Conservation (phyloP, 2,329 filamentous ascomycete genomes). For the Botrytis squamosa region DNA sequence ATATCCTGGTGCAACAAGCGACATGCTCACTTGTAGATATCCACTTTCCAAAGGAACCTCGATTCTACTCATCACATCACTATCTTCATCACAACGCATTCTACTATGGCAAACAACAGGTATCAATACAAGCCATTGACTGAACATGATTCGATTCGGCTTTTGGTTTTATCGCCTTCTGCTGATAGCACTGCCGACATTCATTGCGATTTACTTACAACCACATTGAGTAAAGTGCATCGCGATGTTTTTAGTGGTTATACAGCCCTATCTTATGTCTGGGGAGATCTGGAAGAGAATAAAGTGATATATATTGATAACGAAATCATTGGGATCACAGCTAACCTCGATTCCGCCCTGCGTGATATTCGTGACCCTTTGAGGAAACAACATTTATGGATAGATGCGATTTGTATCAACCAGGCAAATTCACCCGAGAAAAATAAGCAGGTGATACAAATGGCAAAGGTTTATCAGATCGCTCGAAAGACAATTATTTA, state of each 20-base stretch:
- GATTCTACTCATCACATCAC: not conserved
- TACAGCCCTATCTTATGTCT: not conserved
- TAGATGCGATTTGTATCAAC: not conserved
- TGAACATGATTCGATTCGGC: not conserved
- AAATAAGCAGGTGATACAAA: not conserved
- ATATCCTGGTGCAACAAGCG: not conserved
- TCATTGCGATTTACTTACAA: not conserved
- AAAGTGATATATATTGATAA: not conserved
- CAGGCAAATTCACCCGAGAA: not conserved
- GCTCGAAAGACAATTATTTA: not conserved
- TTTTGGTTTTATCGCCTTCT: not conserved
- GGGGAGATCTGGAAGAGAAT: not conserved
- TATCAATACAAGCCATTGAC: not conserved
- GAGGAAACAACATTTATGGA: not conserved
- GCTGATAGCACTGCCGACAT: not conserved
- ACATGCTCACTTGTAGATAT: not conserved
- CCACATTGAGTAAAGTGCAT: too few relatives aligned
- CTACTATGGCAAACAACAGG: not conserved
- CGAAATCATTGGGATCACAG: not conserved
- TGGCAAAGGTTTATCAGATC: not conserved
- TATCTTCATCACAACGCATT: rapidly evolving
- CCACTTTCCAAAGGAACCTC: not conserved
- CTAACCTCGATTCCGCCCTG: not conserved
- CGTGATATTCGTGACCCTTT: not conserved
- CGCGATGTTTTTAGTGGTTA: too few relatives aligned